Evolutionary conservation across 2,329 filamentous ascomycete genomes (phyloP), one percentile per base, ranked within the genome.

Genomic region (Fusarium equiseti): DNA sequence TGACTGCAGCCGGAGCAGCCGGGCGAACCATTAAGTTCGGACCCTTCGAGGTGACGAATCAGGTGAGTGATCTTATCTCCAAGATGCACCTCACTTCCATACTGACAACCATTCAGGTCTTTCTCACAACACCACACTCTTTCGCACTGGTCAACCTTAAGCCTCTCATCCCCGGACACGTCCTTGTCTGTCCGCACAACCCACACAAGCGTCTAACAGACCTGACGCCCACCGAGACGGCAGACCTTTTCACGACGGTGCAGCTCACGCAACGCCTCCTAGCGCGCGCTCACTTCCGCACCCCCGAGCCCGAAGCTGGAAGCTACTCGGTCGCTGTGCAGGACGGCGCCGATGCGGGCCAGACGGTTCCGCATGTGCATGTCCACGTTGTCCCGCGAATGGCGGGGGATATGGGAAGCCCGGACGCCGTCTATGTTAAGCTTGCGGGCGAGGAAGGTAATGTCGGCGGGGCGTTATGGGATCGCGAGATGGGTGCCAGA

Each of bases 131-230:
- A 3, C 86, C 88, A 1, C 86, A 92, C 75, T 93, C 91, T 73
- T 98, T 94, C 83, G 94, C 93, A 57, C 86, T 98, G 68, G 95
- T 98, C 62, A 99, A 99, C 83, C 89, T 98, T 79, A 98, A 97
- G 82, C 96, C 96, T 26, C 88, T 99, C 40, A 87, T 98, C 3
- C 94, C 95, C 0, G 96, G 96, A 61, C 96, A 99, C 83, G 91
- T 98, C 67, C 92, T 99, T 32, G 88, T 99, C 66, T 97, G 92
- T 72, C 94, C 96, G 0, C 87, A 89, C 22, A 86, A 86, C 35
- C 82, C 84, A 29, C 91, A 94, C 72, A 88, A 86, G 50, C 92
- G 93, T 52, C 87, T 98, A 59, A 88, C 90, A 54, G 92, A 97
- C 78, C 88, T 98, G 50, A 88, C 89, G 0, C 75, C 86, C 1